A percentile compares a stretch with the other conserved stretches of the same genome.
Evolutionary conservation across 148 eudicot genomes (phyloP).

Genomic region (Tetragonia tetragonoides): DNA sequence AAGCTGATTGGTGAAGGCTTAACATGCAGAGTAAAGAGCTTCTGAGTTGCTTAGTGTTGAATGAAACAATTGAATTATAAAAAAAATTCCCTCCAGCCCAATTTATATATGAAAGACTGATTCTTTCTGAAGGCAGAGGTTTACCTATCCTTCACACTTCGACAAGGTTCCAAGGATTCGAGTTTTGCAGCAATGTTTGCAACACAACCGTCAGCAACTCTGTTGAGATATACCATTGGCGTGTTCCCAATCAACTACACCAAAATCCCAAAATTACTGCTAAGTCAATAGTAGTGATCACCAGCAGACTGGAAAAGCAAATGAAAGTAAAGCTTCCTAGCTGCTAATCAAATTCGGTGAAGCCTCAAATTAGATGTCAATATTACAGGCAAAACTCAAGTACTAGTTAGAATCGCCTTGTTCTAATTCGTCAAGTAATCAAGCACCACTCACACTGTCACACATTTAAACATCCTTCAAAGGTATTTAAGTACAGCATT

Average conservation of each 20-base stretch:
- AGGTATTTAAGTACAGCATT: not conserved
- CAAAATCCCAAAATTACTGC: slow-evolving; percentile 22
- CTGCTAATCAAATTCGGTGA: not conserved
- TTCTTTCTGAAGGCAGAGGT: not conserved
- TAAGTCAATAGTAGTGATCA: slow-evolving; percentile 9
- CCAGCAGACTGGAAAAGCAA: not conserved
- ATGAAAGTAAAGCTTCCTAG: not conserved
- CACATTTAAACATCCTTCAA: not conserved
- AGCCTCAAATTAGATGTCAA: not conserved
- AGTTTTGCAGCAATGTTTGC: slow-evolving; percentile 77
- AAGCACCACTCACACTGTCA: not conserved
- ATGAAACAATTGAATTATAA: not conserved
- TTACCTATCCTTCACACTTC: slow-evolving; percentile 78
- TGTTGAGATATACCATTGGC: slow-evolving; percentile 78
- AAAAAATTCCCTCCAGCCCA: not conserved
- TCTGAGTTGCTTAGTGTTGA: not conserved
- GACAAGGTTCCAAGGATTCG: slow-evolving; percentile 73
- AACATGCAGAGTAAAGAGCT: not conserved
- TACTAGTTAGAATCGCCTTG: not conserved
- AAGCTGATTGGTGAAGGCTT: too few relatives aligned
- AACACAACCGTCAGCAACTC: slow-evolving; percentile 58
- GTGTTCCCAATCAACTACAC: slow-evolving; percentile 71
- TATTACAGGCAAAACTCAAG: not conserved
- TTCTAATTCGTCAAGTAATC: not conserved
- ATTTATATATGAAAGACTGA: not conserved